Evolutionary conservation across 768 basidiomycete species (phyloP), one percentile per base, ranked within the genome.

Genomic region (Tricholoma matsutake): DNA sequence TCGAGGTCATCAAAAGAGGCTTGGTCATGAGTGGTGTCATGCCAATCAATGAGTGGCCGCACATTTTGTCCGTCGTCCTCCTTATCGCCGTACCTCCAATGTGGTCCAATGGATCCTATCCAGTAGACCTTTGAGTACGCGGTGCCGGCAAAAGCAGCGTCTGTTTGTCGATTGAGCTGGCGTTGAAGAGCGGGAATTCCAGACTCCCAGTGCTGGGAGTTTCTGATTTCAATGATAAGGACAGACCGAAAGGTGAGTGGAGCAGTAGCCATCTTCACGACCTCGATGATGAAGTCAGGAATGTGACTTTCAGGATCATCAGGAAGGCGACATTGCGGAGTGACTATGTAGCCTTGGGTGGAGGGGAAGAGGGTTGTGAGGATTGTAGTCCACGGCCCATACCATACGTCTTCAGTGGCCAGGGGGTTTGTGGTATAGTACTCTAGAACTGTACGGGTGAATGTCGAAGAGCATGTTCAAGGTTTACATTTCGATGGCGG

Each of bases 21-120:
- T 55, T n/a, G 54, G 54, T 55, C 54, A 41, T 55, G 54, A 18
- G 54, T 55, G 28, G 61, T 57, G 54, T 67, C 29, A 61, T 68
- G 65, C 64, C 63, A 68, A 16, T 59, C 62, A 61, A 67, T 67
- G 55, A 67, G 61, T 25, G 66, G 60, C 52, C 22, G 31, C 52
- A 57, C 3, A 35, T 34, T 29, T 60, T 62, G 64, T 14, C 58
- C 62, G 54, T 65, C 45, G 28, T 63, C 58, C 53, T 59, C 60
- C 64, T 65, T 65, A 58, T 65, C 56, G 35, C 64, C 62, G 51
- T 65, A 65, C 58, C 62, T 63, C 66, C 66, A 67, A 62, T 67
- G n/a, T n/a, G n/a, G n/a, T n/a, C n/a, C n/a, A n/a, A n/a, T 64
- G 18, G 49, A 34, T 45, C 58, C 64, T 47, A 67, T 65, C 66